phyloP scores from a whole-genome alignment of 2,329 filamentous ascomycete species.

The Pseudogymnoascus sp. region DNA sequence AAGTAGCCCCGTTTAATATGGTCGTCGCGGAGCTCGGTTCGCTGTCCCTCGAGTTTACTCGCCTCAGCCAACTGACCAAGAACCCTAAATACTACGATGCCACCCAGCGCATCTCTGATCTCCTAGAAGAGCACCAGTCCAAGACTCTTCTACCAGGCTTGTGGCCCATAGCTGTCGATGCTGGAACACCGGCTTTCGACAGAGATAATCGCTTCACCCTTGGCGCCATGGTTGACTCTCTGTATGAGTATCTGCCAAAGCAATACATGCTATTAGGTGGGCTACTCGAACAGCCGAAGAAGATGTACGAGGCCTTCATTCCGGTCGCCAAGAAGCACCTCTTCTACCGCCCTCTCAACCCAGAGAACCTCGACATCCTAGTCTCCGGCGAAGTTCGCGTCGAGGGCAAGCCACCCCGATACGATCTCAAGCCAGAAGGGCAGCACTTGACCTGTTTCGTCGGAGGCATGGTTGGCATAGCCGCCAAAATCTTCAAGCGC shows the following conservation, averaged over 20 bases:
- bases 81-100: slow-evolving; percentile 84
- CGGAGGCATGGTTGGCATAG: slow-evolving; percentile 62
- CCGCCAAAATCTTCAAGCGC: slow-evolving; percentile 52
- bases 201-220: slow-evolving; percentile 45
- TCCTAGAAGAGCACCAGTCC: slow-evolving; percentile 46
- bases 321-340: slow-evolving; percentile 38
- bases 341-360: slow-evolving; percentile 38
- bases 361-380: slow-evolving; percentile 28
- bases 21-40: slow-evolving; percentile 54
- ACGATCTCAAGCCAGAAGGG: slow-evolving; percentile 37
- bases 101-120: slow-evolving; percentile 55
- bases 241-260: slow-evolving; percentile 59
- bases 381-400: slow-evolving; percentile 41
- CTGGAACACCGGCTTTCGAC: slow-evolving; percentile 42
- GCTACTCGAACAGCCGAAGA: slow-evolving; percentile 40
- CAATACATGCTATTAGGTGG: slow-evolving; percentile 61
- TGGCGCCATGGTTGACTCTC: slow-evolving; percentile 48
- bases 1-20: slow-evolving; percentile 49
- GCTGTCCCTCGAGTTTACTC: slow-evolving; percentile 79
- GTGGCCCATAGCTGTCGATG: slow-evolving; percentile 50
- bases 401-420: slow-evolving; percentile 39
- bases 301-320: slow-evolving; percentile 39
- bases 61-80: slow-evolving; percentile 78
- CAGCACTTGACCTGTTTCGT: slow-evolving; percentile 59
- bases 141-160: slow-evolving; percentile 50